Evolutionary conservation across 345 rosid species (phyloP), one percentile per base, ranked within the genome.

Genomic region (Eucalyptus coolabah): DNA sequence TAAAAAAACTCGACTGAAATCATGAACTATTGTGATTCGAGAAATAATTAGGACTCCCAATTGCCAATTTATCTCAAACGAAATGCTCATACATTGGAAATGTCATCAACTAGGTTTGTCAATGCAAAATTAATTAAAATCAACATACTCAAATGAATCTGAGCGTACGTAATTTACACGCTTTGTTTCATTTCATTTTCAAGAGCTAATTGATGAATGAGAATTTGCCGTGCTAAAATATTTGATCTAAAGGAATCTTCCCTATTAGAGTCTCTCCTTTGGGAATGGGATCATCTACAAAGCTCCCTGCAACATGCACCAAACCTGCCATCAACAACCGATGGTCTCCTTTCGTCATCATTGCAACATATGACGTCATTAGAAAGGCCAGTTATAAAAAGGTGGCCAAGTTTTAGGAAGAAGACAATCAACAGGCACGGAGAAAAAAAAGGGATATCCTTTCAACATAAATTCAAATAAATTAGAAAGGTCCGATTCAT

Each of bases 181-280:
- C 2, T 49, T 49, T 65, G 3, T 65, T 65, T 30, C 34, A 7
- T 30, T 65, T 30, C 34, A 30, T 30, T 14, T 65, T n/a, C 2
- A 10, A 15, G 37, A 65, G 37, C 21, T n/a, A 65, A 65, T 65
- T n/a, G 77, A 65, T n/a, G 77, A 37, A 65, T 8, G 7, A 63
- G 72, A 63, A 65, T 49, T n/a, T 65, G 18, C 77, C 8, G 11
- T 16, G 77, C 81, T 34, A 17, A 69, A 69, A 69, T 67, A 69
- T 32, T 69, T 32, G 3, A 34, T 69, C 81, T 69, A 34, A 9
- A 34, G 32, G 18, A 28, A 91, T 90, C 92, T 90, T 90, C 88
- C 89, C 26, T 56, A 91, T 85, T 82, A 91, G 86, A 23, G 50
- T 49, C 92, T 92, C 92, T 47, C 91, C 90, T 44, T 89, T 53